Percentiles rank a stretch among this genome's conserved stretches.
phyloP scores from a whole-genome alignment of 805 yeast species.

The Hanseniaspora meyeri region DNA sequence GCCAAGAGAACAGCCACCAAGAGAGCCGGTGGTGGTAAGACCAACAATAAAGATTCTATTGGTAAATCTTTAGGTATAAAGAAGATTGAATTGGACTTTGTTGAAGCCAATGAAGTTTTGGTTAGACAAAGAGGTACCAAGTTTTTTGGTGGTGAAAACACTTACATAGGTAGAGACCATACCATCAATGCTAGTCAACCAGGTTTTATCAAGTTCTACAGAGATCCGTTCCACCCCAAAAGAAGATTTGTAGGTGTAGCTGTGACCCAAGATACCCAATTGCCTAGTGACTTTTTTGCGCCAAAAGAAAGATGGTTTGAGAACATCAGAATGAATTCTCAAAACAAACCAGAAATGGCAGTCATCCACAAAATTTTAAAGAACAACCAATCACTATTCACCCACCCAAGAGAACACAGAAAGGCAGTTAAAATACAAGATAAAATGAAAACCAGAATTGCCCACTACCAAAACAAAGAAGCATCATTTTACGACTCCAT shows the following conservation, averaged over 20 bases:
- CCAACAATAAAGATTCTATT: slow-evolving; percentile 84
- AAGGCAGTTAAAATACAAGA: slow-evolving; percentile 58
- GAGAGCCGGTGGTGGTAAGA: slow-evolving; percentile 88
- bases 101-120: slow-evolving; percentile 72
- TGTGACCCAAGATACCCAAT: slow-evolving; percentile 43
- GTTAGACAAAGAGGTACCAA: slow-evolving; percentile 92
- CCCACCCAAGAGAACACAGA: not conserved
- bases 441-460: slow-evolving; percentile 83
- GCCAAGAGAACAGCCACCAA: slow-evolving; percentile 56
- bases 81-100: slow-evolving; percentile 61
- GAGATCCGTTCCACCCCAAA: slow-evolving; percentile 92
- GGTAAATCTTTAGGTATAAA: slow-evolving; percentile 92
- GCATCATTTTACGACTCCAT: slow-evolving; percentile 77
- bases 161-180: slow-evolving; percentile 83
- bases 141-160: slow-evolving; percentile 89
- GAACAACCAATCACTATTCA: too few species aligned
- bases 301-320: slow-evolving; percentile 84
- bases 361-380: too few species aligned
- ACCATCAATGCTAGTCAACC: slow-evolving; percentile 85
- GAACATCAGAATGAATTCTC: slow-evolving; percentile 25
- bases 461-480: slow-evolving; percentile 82
- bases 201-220: slow-evolving; percentile 80
- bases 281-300: slow-evolving; percentile 86
- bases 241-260: slow-evolving; percentile 86
- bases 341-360: not conserved